Evolutionary conservation across 2,329 filamentous ascomycete species (phyloP).

Genomic region (Ascochyta pisi): DNA sequence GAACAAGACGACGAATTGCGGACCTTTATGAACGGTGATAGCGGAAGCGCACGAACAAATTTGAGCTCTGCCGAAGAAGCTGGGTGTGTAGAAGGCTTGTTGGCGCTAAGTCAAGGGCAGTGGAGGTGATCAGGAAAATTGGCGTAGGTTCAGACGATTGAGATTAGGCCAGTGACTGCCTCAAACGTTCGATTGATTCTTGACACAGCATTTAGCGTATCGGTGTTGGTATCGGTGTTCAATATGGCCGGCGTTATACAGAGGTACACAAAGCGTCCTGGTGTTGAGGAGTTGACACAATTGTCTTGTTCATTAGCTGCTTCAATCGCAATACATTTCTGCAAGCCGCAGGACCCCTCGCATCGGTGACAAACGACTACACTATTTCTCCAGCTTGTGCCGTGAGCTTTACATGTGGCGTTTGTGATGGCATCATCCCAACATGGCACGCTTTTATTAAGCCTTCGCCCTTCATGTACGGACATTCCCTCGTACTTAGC

Average conservation of each 20-base stretch:
- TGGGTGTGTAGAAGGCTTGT: constrained; percentile 86
- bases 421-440: too few relatives aligned
- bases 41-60: constrained; percentile 63
- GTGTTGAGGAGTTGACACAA: constrained; percentile 8
- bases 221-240: constrained; percentile 13
- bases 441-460: too few relatives aligned
- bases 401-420: too few relatives aligned
- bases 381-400: too few relatives aligned
- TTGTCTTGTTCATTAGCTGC: neutral
- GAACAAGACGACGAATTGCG: constrained; percentile 70
- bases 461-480: too few relatives aligned
- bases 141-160: neutral
- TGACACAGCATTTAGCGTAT: constrained; percentile 20
- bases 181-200: neutral
- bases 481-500: too few relatives aligned
- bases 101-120: constrained; percentile 90
- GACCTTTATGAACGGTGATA: constrained; percentile 73
- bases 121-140: constrained; percentile 62
- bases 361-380: neutral
- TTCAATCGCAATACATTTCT: constrained; percentile 1
- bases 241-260: constrained; percentile 9
- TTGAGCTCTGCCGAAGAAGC: constrained; percentile 67
- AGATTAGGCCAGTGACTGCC: neutral
- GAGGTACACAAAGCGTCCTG: neutral
- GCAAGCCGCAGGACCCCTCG: neutral